Evolutionary conservation across 306 rosid species (phyloP), one percentile per base, ranked within the genome.

Genomic region (Malus sieversii): DNA sequence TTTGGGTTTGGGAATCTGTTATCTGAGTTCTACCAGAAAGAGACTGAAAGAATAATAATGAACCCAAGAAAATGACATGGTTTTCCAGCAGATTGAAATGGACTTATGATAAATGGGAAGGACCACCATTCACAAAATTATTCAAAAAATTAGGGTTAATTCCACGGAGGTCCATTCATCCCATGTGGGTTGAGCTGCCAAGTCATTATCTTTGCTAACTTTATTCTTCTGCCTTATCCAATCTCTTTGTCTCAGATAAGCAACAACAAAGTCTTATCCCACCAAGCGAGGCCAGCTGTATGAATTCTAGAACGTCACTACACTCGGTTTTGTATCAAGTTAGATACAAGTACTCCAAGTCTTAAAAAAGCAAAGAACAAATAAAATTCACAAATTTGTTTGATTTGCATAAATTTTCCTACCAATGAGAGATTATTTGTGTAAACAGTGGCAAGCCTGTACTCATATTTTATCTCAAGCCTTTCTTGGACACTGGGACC

Each of bases 71-170:
- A 23, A 13, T n/a, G 63, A 60, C 68, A 68, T 74, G 45, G 45
- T 42, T 76, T 71, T 52, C 84, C 61, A 70, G 69, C 62, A 80
- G 77, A 60, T 15, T 65, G 81, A 71, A 74, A 76, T 42, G 63
- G 84, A 76, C 78, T 44, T 22, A 22, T 71, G 77, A 76, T 59
- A 72, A 76, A 66, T 55, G 32, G 40, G n/a, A 16, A 64, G 84
- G 79, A 80, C 79, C 74, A 71, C 77, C 44, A 5, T 14, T 57
- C 61, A 65, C 42, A 66, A 66, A 61, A 40, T n/a, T 18, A 30
- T 14, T 57, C 61, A 65, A 29, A 66, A 66, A 61, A 40, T 15
- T 22, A 30, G 64, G 45, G 74, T 32, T 10, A 70, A 19, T 22
- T 51, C n/a, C 71, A 60, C 65, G 29, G 65, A 51, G 62, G 29